phyloP scores from a whole-genome alignment of 106 monocot species.

The Dioscorea dumetorum region DNA sequence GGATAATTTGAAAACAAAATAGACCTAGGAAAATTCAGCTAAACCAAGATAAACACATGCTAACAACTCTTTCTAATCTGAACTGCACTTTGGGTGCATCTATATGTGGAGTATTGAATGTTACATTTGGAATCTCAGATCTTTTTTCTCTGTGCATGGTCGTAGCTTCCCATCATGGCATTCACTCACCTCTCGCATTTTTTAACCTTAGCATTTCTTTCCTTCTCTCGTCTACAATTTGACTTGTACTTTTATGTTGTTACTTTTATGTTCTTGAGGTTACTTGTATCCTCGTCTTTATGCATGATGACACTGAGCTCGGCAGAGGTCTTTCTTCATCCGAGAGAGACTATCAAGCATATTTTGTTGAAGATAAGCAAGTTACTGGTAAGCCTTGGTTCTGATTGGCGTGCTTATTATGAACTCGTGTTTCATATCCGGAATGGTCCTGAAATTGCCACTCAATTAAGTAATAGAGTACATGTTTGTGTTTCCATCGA shows the following conservation, averaged over 20 bases:
- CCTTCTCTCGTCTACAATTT: not conserved
- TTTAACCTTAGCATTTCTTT: too few relatives aligned
- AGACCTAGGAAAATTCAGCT: too few relatives aligned
- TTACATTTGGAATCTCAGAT: too few relatives aligned
- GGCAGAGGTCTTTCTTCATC: conserved; percentile 25
- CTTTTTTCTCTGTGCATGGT: too few relatives aligned
- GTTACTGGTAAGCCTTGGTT: conserved; percentile 27
- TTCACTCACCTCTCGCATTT: too few relatives aligned
- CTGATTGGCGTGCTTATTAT: not conserved
- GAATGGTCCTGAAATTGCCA: not conserved
- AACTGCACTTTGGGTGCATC: too few relatives aligned
- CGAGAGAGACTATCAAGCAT: conserved; percentile 20
- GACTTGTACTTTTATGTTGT: not conserved
- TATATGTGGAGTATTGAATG: too few relatives aligned
- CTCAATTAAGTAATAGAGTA: not conserved
- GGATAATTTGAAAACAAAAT: too few relatives aligned
- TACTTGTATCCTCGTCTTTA: conserved; percentile 29
- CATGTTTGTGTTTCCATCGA: not conserved
- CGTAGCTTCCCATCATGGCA: too few relatives aligned
- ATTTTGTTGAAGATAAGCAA: conserved; percentile 29
- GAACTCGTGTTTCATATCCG: not conserved
- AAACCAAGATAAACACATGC: too few relatives aligned
- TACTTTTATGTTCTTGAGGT: conserved; percentile 15
- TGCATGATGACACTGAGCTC: conserved; percentile 33
- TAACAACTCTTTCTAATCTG: too few relatives aligned